These are phyloP conservation scores for Fragaria iinumae DNA, from an alignment of 306 rosid species.

Conservation along the genomic window DNA sequence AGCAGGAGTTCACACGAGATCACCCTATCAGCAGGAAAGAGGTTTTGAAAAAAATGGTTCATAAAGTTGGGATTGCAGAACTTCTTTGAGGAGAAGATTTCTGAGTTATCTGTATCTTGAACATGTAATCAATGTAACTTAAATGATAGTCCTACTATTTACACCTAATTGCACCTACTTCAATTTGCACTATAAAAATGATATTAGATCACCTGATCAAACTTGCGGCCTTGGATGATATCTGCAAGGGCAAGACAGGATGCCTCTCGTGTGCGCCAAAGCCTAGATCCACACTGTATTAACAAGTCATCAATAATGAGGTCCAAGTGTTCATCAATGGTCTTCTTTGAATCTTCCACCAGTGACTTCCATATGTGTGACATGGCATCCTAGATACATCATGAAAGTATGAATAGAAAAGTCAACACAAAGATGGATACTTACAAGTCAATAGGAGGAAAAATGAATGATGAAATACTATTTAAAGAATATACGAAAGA, in stretches of 20 bases:
- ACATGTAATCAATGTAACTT: not conserved
- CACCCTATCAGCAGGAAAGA: not conserved
- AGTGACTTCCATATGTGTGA: conserved; percentile 96
- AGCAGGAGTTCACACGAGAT: not conserved
- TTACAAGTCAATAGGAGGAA: not conserved
- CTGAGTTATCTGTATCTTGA: conserved; percentile 4
- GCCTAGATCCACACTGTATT: conserved; percentile 89
- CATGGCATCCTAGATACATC: conserved; percentile 82
- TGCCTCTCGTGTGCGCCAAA: conserved; percentile 96
- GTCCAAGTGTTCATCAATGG: conserved; percentile 83
- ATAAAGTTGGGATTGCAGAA: not conserved
- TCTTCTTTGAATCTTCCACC: conserved; percentile 88
- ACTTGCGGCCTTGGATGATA: conserved; percentile 84
- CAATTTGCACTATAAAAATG: not conserved
- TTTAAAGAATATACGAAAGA: not conserved
- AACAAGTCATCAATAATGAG: conserved; percentile 76
- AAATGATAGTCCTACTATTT: not conserved
- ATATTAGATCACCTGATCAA: conserved; percentile 59
- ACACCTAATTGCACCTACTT: not conserved
- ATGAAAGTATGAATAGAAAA: conserved; percentile 24
- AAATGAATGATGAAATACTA: not conserved
- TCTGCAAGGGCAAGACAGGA: conserved; percentile 92
- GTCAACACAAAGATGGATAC: conserved; percentile 14
- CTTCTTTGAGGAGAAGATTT: not conserved
- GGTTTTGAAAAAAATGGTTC: not conserved